Base-by-base conservation (phyloP, 345 rosid species). In the Eucalyptus marginata region DNA sequence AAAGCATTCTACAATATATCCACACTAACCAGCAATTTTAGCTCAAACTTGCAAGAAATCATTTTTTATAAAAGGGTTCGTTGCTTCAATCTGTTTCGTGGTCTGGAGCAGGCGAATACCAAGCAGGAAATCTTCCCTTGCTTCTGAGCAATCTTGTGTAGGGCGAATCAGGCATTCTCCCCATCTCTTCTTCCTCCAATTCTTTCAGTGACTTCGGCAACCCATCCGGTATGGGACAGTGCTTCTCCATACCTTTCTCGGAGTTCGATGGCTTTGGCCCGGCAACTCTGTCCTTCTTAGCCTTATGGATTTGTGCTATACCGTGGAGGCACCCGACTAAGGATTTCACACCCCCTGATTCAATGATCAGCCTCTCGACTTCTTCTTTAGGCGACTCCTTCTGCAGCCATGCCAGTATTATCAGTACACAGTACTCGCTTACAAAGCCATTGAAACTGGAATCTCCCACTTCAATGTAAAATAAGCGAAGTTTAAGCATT, bases 101-200 rank as follows among this genome's bases (percentile, higher is more conserved):
- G 90, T 96, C 97, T 24, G 98, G 97, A 33, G 88, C 92, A 43
- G 90, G 97, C 50, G 99, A 92, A 92, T 95, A 97, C 98, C 98
- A 96, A 81, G 96, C 96, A 49, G 98, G 98, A 87, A 56, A 86
- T 50, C 89, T 94, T 44, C 98, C 98, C 88, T 91, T 96, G 27
- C 89, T 54, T 89, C 99, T 93, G 87, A 97, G 98, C 91, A 97
- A 87, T 87, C 93, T 93, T 4, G 99, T 97, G 90, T 62, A 96
- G 6, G 95, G 91, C 3, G 98, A 96, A 89, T 97, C 99, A 3
- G 97, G 97, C 99, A 96, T 93, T 91, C 88, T 96, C 29, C 90
- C 94, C 50, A 86, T 93, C 91, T 96, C 99, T 94, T 96, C 99
- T 92, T 96, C 98, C 49, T 96, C 97, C 27, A 97, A 56, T 91